phyloP scores from a whole-genome alignment of 2,329 filamentous ascomycete genomes.

The Trichoderma sp. region DNA sequence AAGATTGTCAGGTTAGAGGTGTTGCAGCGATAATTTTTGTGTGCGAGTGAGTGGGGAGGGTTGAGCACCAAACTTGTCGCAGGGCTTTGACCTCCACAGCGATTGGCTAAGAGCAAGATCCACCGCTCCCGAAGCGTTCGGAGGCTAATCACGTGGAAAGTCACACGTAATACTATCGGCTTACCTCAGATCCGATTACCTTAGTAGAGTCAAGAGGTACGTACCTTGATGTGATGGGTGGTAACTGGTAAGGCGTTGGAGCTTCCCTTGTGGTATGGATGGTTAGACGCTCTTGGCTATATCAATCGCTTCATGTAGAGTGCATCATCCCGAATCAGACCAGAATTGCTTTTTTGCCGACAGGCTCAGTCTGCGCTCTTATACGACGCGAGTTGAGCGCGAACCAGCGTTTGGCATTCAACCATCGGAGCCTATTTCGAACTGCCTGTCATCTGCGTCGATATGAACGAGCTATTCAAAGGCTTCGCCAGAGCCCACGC shows the following conservation, averaged over 20 bases:
- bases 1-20: slow-evolving; percentile 40
- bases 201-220: slow-evolving; percentile 15
- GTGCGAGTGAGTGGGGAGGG: slow-evolving; percentile 40
- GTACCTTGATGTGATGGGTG: slow-evolving; percentile 13
- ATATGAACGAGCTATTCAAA: slow-evolving; percentile 70
- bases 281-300: background rate
- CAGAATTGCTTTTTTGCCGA: background rate
- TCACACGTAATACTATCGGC: background rate
- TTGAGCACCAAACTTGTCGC: slow-evolving; percentile 32
- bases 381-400: no score
- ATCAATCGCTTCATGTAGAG: background rate
- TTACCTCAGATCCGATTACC: background rate
- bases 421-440: background rate
- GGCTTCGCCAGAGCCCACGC: slow-evolving; percentile 70
- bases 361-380: background rate
- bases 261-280: slow-evolving; percentile 1
- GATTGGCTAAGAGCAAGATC: slow-evolving; percentile 30
- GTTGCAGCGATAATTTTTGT: slow-evolving; percentile 42
- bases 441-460: slow-evolving; percentile 18
- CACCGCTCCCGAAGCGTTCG: slow-evolving; percentile 20
- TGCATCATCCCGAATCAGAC: background rate
- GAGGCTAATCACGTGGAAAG: slow-evolving; percentile 25
- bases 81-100: slow-evolving; percentile 38
- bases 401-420: background rate
- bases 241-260: background rate